Evolutionary conservation across 2,329 filamentous ascomycete species (phyloP), one percentile per base, ranked within the genome.

Genomic region (Periglandula ipomoeae): DNA sequence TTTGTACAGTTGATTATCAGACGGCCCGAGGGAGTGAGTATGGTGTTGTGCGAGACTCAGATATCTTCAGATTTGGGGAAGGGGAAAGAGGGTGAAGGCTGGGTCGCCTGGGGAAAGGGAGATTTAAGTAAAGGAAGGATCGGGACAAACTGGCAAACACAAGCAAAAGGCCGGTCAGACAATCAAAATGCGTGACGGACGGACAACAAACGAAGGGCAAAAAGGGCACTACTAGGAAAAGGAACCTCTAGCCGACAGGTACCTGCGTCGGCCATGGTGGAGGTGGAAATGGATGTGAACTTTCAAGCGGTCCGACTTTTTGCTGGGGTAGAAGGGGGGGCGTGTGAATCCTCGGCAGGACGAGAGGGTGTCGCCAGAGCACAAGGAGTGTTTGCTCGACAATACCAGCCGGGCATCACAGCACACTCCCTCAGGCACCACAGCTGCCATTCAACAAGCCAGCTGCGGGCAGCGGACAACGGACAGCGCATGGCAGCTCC

Each of bases 211-310:
- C 46, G 46, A 42, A 42, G 15, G n/a, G 46, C 22, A 35, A 42
- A 47, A 35, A 38, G 27, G 38, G 30, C 7, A 35, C 22, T 41
- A 35, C 46, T 47, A 30, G 51, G 47, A 47, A 51, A 34, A 44
- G 34, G 40, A 44, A 44, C 13, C 34, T 49, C 26, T n/a, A 48
- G 46, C 39, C 20, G 32, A 60, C 58, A 39, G 55, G 58, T 56
- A 35, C 44, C 44, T 46, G 44, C 24, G 24, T 30, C 44, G 37
- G 44, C 44, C 37, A 40, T 30, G 34, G 44, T 46, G 27, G 43
- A 45, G 20, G 22, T 24, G 30, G 26, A 44, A 23, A n/a, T 34
- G 24, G 39, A 38, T 30, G 44, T 30, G 34, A 39, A 46, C 34
- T 46, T 17, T 15, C 13, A 19, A 17, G 35, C 34, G 44, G 34